phyloP scores from a whole-genome alignment of 2,329 filamentous ascomycete species.

The Fusarium virguliforme region DNA sequence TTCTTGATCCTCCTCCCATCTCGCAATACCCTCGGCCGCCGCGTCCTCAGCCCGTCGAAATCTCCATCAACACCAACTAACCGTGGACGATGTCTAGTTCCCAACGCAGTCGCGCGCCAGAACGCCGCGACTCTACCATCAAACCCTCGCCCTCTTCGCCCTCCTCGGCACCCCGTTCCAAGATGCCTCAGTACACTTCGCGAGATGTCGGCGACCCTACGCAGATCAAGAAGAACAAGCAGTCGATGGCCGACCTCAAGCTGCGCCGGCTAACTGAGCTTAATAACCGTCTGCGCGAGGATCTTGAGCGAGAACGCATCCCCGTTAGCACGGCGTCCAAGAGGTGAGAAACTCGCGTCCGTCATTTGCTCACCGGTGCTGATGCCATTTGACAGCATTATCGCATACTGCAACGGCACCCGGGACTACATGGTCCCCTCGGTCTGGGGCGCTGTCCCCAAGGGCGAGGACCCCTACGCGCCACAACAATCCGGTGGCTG shows the following conservation, averaged over 20 bases:
- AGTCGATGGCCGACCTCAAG: constrained; percentile 99
- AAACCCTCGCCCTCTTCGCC: constrained; percentile 25
- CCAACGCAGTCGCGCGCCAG: constrained; percentile 32
- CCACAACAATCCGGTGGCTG: constrained; percentile 94
- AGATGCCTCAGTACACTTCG: constrained; percentile 78
- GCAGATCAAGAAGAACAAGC: constrained; percentile 92
- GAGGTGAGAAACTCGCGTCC: constrained; percentile 70
- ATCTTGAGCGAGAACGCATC: constrained; percentile 94
- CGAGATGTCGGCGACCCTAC: constrained; percentile 78
- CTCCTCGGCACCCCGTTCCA: constrained; percentile 52
- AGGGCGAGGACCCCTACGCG: constrained; percentile 97
- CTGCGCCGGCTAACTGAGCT: constrained; percentile 95
- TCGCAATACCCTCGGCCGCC: constrained; percentile 27
- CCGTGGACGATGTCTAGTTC: constrained; percentile 41
- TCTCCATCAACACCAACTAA: constrained; percentile 32
- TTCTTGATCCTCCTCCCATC: constrained; percentile 13
- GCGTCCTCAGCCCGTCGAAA: constrained; percentile 20
- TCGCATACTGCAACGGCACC: constrained; percentile 97
- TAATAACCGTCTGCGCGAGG: constrained; percentile 95
- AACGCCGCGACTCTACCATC: constrained; percentile 34
- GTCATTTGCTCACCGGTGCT: constrained; percentile 26
- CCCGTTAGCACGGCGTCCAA: constrained; percentile 94
- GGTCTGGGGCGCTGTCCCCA: constrained; percentile 94
- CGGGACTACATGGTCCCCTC: constrained; percentile 99
- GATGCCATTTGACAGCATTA: constrained; percentile 76